Evolutionary conservation across 495 filamentous ascomycete genomes (phyloP).

Genomic region (Poronia punctata): DNA sequence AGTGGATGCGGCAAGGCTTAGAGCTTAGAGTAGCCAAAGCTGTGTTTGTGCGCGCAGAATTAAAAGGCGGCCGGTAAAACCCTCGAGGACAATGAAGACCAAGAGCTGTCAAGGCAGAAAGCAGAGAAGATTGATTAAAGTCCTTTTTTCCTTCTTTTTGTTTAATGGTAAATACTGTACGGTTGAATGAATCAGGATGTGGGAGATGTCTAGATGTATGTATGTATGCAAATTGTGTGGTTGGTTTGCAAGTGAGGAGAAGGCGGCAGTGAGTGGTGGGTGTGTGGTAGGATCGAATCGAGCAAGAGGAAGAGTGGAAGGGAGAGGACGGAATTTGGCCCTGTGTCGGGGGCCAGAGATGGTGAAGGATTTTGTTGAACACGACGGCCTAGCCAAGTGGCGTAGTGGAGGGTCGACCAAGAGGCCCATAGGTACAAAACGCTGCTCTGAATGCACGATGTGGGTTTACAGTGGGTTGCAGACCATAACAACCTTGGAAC

Average conservation of each 20-base stretch:
- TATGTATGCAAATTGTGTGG: conserved; percentile 14
- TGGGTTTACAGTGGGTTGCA: too few species aligned
- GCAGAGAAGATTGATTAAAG: conserved; percentile 5
- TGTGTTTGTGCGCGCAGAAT: conserved; percentile 20
- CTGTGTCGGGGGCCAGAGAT: conserved; percentile 26
- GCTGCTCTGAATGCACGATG: too few species aligned
- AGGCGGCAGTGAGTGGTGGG: conserved; percentile 23
- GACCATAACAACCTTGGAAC: too few species aligned
- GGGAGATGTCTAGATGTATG: conserved; percentile 3
- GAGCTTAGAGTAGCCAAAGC: conserved; percentile 15
- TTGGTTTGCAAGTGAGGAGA: conserved; percentile 25
- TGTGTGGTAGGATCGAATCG: conserved; percentile 34
- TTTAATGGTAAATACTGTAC: conserved; percentile 7
- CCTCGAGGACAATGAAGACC: conserved; percentile 18
- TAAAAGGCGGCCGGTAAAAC: conserved; percentile 15
- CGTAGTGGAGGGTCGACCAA: conserved; percentile 12
- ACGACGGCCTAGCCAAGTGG: neutral
- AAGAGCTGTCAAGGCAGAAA: conserved; percentile 1
- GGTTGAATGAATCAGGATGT: neutral
- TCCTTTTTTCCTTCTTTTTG: neutral
- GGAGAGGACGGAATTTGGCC: conserved; percentile 19
- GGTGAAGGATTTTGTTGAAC: conserved; percentile 32
- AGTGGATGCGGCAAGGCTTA: conserved; percentile 16
- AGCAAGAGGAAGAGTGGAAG: conserved; percentile 21
- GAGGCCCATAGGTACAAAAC: too few species aligned